Percentiles rank a stretch among this genome's conserved stretches.
Conservation (phyloP, 192 early-diverging fungal species). For the Coemansia sp. region DNA sequence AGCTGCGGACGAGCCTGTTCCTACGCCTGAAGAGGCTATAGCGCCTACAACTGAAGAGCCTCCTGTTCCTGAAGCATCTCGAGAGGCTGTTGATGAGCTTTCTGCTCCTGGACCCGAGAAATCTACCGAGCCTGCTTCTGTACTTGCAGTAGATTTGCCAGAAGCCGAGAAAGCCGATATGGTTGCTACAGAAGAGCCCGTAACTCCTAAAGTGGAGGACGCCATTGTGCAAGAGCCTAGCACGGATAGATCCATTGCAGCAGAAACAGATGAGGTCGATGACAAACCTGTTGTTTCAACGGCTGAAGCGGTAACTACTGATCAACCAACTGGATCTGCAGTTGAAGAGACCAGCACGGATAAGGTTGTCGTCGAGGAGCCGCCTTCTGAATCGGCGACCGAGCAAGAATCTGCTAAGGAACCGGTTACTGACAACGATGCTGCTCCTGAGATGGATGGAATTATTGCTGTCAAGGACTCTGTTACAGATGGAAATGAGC, state of each 20-base stretch:
- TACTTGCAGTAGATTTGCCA: no score
- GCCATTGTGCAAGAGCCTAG: not conserved
- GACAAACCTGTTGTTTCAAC: not conserved
- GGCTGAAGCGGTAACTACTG: not conserved
- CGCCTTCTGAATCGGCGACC: not conserved
- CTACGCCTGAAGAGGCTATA: not conserved
- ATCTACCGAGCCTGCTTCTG: not conserved
- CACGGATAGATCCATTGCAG: not conserved
- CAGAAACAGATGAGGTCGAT: constrained; percentile 7
- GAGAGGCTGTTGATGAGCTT: not conserved
- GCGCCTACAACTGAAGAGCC: no score
- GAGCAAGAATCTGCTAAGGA: not conserved
- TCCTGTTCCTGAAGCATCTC: constrained; percentile 1
- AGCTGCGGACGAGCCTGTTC: not conserved
- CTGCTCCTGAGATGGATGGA: no score
- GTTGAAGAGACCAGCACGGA: constrained; percentile 1
- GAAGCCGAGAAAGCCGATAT: no score
- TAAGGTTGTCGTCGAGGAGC: not conserved
- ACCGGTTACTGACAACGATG: no score
- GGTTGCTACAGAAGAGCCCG: no score
- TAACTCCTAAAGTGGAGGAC: not conserved
- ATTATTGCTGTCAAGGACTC: no score
- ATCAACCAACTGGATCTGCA: not conserved
- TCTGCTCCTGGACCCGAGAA: not conserved
- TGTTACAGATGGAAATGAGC: no score